Evolutionary conservation across 257 asterid genomes (phyloP).

Genomic region (Scutellaria galericulata): DNA sequence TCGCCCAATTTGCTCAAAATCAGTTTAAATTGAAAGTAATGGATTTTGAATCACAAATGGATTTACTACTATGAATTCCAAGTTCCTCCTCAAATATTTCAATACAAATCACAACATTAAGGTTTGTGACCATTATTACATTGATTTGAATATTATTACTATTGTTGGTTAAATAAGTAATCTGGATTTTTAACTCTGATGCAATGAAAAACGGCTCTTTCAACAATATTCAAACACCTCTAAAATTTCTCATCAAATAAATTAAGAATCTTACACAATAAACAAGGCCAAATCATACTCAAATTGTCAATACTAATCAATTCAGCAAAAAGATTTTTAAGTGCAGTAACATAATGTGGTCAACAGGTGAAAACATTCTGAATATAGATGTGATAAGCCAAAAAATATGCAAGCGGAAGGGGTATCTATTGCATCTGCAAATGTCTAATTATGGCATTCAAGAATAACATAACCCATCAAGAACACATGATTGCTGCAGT

Average conservation of each 20-base stretch:
- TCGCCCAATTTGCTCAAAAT: too few relatives aligned
- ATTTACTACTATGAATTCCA: too few relatives aligned
- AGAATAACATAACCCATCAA: constrained; percentile 10
- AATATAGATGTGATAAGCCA: neutral
- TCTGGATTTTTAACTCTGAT: neutral
- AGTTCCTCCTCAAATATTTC: too few relatives aligned
- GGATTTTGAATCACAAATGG: too few relatives aligned
- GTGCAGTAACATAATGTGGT: neutral
- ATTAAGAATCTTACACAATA: neutral
- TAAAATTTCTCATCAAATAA: neutral
- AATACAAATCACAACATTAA: neutral
- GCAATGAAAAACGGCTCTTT: constrained; percentile 3
- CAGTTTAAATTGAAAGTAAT: too few relatives aligned
- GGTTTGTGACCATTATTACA: neutral
- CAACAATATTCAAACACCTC: constrained; percentile 9
- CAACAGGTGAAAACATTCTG: constrained; percentile 20
- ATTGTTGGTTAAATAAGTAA: constrained; percentile 21
- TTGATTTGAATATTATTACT: neutral
- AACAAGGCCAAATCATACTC: constrained; percentile 9
- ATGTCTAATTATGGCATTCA: neutral
- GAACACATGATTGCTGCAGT: constrained; percentile 7
- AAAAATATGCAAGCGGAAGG: neutral
- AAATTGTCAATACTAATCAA: constrained; percentile 6
- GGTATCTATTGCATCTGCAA: constrained; percentile 3
- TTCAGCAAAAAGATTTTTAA: constrained; percentile 1